Evolutionary conservation across 768 basidiomycete genomes (phyloP).

Genomic region (Strobilomyces dryophilus): DNA sequence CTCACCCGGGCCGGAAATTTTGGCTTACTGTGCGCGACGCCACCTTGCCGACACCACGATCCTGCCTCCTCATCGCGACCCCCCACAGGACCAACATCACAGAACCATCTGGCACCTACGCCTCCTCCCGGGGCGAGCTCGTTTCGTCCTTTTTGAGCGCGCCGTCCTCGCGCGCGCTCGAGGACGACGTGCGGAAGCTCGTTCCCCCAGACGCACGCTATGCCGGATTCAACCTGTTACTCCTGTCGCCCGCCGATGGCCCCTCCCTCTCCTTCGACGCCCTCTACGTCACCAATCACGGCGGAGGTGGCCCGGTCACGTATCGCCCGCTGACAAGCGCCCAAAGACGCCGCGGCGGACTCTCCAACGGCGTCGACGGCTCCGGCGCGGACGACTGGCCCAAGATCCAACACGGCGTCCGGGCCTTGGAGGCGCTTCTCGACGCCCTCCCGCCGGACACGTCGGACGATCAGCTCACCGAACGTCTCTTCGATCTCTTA

Average conservation of each 20-base stretch:
- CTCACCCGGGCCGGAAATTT: conserved; percentile 60
- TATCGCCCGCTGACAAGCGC: conserved; percentile 47
- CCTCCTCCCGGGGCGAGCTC: conserved; percentile 65
- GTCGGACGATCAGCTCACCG: conserved; percentile 51
- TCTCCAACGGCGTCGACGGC: conserved; percentile 79
- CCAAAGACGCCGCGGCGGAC: conserved; percentile 51
- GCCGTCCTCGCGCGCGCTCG: conserved; percentile 42
- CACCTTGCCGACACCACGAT: neutral
- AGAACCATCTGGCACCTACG: conserved; percentile 48
- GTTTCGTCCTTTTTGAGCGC: conserved; percentile 64
- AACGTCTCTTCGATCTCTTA: conserved; percentile 60
- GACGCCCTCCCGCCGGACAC: conserved; percentile 31
- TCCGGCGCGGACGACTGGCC: conserved; percentile 61
- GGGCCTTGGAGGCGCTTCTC: conserved; percentile 43
- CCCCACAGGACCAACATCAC: conserved; percentile 77
- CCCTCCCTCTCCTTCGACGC: conserved; percentile 40
- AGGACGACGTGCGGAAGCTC: conserved; percentile 46
- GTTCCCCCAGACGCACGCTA: conserved; percentile 48
- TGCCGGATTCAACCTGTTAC: conserved; percentile 79
- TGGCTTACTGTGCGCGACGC: conserved; percentile 60
- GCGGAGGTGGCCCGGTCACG: conserved; percentile 58
- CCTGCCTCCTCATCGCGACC: neutral
- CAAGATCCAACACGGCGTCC: conserved; percentile 61
- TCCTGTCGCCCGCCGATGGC: conserved; percentile 52
- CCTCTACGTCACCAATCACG: conserved; percentile 63